phyloP scores from a whole-genome alignment of 208 protist genomes.

The Leishmania tropica region DNA sequence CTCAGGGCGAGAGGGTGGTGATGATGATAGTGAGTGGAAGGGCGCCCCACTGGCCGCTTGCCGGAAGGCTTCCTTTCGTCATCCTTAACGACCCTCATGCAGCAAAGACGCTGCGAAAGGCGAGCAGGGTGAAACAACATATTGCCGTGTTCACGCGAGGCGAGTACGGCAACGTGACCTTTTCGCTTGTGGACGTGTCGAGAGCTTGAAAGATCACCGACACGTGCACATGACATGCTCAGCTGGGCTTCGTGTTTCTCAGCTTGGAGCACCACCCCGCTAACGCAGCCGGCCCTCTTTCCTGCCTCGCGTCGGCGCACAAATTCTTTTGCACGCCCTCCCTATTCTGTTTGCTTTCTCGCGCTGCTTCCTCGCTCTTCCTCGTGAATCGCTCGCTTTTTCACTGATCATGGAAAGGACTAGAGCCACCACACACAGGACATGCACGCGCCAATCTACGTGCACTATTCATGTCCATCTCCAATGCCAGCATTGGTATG shows the following conservation, averaged over 20 bases:
- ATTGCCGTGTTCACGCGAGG: neutral
- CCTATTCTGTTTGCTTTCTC: neutral
- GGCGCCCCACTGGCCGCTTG: neutral
- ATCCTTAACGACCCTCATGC: neutral
- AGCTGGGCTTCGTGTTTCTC: neutral
- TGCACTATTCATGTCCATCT: neutral
- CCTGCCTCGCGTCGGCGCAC: neutral
- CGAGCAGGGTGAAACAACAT: neutral
- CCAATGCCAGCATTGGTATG: neutral
- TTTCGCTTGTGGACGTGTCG: neutral
- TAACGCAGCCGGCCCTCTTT: neutral
- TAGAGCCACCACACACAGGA: too few species aligned
- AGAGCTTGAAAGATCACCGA: neutral
- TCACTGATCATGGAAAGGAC: too few species aligned
- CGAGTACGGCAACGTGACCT: neutral
- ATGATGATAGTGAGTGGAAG: neutral
- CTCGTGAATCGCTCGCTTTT: neutral
- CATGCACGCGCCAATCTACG: too few species aligned
- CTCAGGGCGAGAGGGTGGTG: neutral
- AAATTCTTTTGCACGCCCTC: neutral
- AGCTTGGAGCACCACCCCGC: neutral
- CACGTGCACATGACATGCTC: too few species aligned
- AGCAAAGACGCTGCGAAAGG: neutral
- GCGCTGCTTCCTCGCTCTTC: neutral
- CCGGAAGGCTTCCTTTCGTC: neutral